These are phyloP conservation scores for Rhizopus stolonifer DNA, from an alignment of 371 early-diverging fungal species.

Conservation along the genomic window DNA sequence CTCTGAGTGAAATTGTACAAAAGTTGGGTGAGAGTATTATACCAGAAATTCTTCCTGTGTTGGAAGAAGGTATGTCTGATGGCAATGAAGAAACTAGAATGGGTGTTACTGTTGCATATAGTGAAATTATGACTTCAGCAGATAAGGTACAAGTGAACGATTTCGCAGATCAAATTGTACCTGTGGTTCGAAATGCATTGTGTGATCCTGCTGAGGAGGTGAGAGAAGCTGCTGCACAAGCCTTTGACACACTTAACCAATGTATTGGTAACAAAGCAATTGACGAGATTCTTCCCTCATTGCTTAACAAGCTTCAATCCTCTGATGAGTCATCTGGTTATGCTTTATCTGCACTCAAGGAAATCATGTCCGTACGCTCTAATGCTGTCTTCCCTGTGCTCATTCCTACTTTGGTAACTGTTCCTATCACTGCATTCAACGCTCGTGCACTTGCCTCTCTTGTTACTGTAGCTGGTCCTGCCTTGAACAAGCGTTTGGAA, in stretches of 20 bases:
- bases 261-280: conserved; percentile 88
- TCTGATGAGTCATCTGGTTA: conserved; percentile 64
- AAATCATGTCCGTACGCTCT: conserved; percentile 94
- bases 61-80: conserved; percentile 78
- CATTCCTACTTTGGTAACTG: conserved; percentile 87
- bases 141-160: conserved; percentile 80
- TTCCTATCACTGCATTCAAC: conserved; percentile 88
- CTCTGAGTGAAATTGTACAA: conserved; percentile 92
- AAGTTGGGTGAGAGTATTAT: conserved; percentile 92
- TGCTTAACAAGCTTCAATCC: conserved; percentile 79
- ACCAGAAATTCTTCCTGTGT: conserved; percentile 84
- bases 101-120: conserved; percentile 91
- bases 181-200: conserved; percentile 78
- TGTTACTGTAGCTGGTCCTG: conserved; percentile 89
- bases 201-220: conserved; percentile 80
- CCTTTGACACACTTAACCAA: conserved; percentile 92
- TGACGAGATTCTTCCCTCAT: conserved; percentile 86
- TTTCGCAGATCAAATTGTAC: conserved; percentile 80
- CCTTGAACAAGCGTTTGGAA: conserved; percentile 78
- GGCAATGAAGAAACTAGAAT: conserved; percentile 70
- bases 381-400: conserved; percentile 95
- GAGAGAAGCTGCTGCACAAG: conserved; percentile 92
- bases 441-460: conserved; percentile 88
- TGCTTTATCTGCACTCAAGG: conserved; percentile 93
- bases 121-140: conserved; percentile 88